A percentile compares a stretch with the other conserved stretches of the same genome.
Evolutionary conservation across 2,329 filamentous ascomycete genomes (phyloP).

Genomic region (Mycocentrospora acerina): DNA sequence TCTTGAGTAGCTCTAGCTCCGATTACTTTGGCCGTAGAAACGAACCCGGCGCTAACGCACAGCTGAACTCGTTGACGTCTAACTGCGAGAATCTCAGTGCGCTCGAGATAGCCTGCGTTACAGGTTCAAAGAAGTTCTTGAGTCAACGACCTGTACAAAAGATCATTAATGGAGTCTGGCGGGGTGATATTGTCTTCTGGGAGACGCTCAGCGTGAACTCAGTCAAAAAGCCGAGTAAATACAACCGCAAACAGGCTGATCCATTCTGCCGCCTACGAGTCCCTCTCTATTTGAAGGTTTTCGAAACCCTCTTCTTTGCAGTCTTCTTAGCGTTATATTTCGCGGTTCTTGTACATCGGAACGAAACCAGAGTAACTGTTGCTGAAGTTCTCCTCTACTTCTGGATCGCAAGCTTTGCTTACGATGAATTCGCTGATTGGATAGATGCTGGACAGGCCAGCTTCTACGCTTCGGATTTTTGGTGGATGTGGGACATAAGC

Average conservation of each 20-base stretch:
- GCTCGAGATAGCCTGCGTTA: conserved; percentile 80
- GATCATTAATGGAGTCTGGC: conserved; percentile 80
- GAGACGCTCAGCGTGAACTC: conserved; percentile 72
- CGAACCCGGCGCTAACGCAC: conserved; percentile 35
- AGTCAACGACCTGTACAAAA: conserved; percentile 79
- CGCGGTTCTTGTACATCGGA: conserved; percentile 75
- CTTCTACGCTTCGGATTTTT: conserved; percentile 42
- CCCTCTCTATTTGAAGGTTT: conserved; percentile 80
- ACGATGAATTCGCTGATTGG: conserved; percentile 75
- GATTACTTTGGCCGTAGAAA: conserved; percentile 28
- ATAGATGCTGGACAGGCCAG: conserved; percentile 81
- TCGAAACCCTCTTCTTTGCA: conserved; percentile 79
- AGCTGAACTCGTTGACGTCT: conserved; percentile 64
- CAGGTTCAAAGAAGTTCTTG: conserved; percentile 80
- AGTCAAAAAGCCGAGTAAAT: conserved; percentile 74
- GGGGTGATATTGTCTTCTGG: conserved; percentile 84
- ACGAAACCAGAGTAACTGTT: conserved; percentile 64
- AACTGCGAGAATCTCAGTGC: conserved; percentile 81
- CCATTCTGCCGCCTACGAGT: conserved; percentile 70
- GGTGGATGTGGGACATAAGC: conserved; percentile 36
- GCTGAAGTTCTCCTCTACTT: conserved; percentile 76
- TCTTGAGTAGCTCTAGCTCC: conserved; percentile 19
- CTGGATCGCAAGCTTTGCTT: conserved; percentile 85
- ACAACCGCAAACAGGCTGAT: conserved; percentile 56
- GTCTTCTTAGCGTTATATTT: conserved; percentile 81